These are phyloP conservation scores for Ophiocordyceps australis DNA, from an alignment of 2,329 filamentous ascomycete genomes.

Conservation along the genomic window DNA sequence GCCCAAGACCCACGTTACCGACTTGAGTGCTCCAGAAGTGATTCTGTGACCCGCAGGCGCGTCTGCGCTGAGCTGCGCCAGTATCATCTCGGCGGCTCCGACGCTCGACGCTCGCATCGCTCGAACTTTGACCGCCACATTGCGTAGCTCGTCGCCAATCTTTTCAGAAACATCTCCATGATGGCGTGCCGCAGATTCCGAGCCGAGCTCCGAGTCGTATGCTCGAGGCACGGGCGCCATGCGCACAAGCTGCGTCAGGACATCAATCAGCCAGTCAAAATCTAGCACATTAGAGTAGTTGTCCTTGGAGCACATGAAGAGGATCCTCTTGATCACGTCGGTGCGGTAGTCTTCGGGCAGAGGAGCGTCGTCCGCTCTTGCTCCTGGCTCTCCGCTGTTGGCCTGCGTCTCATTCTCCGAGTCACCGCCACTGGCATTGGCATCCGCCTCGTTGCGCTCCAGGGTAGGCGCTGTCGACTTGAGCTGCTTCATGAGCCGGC, in stretches of 20 bases:
- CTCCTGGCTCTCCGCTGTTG: slow-evolving; percentile 15
- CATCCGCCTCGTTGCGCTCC: slow-evolving; percentile 26
- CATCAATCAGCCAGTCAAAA: slow-evolving; percentile 95
- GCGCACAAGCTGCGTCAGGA: slow-evolving; percentile 70
- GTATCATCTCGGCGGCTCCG: slow-evolving; percentile 62
- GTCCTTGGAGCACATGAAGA: slow-evolving; percentile 77
- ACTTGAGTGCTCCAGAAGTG: slow-evolving; percentile 49
- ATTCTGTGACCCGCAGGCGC: slow-evolving; percentile 35
- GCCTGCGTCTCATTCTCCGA: slow-evolving; percentile 32
- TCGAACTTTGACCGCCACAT: slow-evolving; percentile 79
- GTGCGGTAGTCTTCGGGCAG: slow-evolving; percentile 75
- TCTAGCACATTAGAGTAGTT: slow-evolving; percentile 76
- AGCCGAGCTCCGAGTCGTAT: slow-evolving; percentile 16
- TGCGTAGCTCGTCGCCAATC: slow-evolving; percentile 75
- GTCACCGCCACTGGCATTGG: slow-evolving; percentile 23
- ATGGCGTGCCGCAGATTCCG: slow-evolving; percentile 7
- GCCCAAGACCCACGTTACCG: slow-evolving; percentile 71
- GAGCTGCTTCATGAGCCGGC: slow-evolving; percentile 74
- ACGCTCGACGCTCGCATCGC: slow-evolving; percentile 68
- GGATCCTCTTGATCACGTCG: slow-evolving; percentile 65
- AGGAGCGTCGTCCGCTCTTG: slow-evolving; percentile 25
- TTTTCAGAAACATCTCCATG: slow-evolving; percentile 38
- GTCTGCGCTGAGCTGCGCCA: slow-evolving; percentile 36
- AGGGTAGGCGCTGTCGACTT: slow-evolving; percentile 40
- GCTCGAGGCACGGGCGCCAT: slow-evolving; percentile 36